These are phyloP conservation scores for Cenchrus purpureus DNA, from an alignment of 176 grass and related monocot species.

Conservation along the genomic window DNA sequence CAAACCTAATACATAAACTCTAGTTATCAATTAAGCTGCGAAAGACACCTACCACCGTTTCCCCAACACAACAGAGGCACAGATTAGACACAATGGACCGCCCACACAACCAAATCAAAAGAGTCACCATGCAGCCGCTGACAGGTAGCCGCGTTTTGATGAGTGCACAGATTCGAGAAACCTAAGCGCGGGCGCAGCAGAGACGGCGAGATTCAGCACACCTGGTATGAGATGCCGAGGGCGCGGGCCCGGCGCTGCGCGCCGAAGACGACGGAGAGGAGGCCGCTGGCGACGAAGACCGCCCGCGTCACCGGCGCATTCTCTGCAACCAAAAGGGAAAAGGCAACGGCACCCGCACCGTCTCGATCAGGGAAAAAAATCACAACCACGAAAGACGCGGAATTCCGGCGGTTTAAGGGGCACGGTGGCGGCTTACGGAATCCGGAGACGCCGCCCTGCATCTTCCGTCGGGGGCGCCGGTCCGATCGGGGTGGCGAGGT, in stretches of 20 bases:
- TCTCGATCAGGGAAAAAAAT: constrained; percentile 28
- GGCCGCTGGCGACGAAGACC: constrained; percentile 56
- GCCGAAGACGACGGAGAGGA: constrained; percentile 63
- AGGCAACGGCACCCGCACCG: background rate
- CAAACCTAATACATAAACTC: constrained; percentile 12
- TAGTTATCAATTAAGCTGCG: constrained; percentile 16
- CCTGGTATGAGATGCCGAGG: constrained; percentile 73
- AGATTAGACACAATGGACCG: background rate
- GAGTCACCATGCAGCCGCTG: background rate
- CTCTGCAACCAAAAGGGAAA: constrained; percentile 44
- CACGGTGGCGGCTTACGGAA: constrained; percentile 60
- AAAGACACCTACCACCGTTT: background rate
- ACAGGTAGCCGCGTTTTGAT: background rate
- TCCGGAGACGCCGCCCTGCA: constrained; percentile 81
- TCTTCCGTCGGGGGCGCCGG: constrained; percentile 16
- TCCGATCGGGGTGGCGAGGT: background rate
- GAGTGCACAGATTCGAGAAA: background rate
- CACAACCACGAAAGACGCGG: background rate
- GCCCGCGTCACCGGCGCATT: constrained; percentile 76
- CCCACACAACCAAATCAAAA: background rate
- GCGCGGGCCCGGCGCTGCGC: constrained; percentile 43
- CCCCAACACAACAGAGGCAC: background rate
- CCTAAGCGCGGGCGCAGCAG: background rate
- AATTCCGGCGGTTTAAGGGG: background rate
- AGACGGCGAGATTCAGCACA: constrained; percentile 28